phyloP scores from a whole-genome alignment of 2,329 filamentous ascomycete species.

The Microcyclospora tardicrescens region DNA sequence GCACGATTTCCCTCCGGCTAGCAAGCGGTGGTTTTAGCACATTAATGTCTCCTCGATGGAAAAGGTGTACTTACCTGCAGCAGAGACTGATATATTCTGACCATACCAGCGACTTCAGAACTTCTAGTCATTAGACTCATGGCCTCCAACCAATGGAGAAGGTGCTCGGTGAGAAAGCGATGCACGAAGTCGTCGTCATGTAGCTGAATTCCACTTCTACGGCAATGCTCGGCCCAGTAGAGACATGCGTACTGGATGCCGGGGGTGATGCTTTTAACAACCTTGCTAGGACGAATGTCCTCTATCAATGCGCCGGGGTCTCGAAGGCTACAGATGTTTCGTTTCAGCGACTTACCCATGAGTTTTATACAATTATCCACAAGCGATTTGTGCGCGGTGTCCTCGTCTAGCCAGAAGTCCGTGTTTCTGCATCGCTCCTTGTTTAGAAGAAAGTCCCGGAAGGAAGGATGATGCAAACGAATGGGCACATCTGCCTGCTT shows the following conservation, averaged over 20 bases:
- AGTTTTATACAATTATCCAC: conserved; percentile 5
- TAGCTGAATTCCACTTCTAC: conserved; percentile 13
- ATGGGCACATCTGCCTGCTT: conserved; percentile 6
- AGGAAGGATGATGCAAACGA: conserved; percentile 15
- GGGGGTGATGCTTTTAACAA: neutral
- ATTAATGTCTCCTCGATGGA: neutral
- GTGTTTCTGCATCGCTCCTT: conserved; percentile 2
- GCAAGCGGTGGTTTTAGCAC: neutral
- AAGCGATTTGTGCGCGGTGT: conserved; percentile 6
- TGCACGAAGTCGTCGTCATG: conserved; percentile 18
- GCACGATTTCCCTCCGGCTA: neutral
- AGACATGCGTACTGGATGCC: conserved; percentile 29
- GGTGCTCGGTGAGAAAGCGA: conserved; percentile 25
- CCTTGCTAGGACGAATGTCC: neutral
- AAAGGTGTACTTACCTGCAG: too few relatives aligned
- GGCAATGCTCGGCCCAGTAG: conserved; percentile 28
- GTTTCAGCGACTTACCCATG: too few relatives aligned
- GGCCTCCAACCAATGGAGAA: conserved; percentile 35
- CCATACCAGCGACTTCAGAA: conserved; percentile 7
- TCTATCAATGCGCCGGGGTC: neutral
- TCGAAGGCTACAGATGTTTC: neutral
- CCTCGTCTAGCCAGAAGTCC: conserved; percentile 9
- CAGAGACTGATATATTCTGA: too few relatives aligned
- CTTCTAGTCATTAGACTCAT: conserved; percentile 24
- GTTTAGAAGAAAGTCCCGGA: conserved; percentile 15